Conservation (phyloP, 495 filamentous ascomycete species). For the Chlorociboria aeruginascens region DNA sequence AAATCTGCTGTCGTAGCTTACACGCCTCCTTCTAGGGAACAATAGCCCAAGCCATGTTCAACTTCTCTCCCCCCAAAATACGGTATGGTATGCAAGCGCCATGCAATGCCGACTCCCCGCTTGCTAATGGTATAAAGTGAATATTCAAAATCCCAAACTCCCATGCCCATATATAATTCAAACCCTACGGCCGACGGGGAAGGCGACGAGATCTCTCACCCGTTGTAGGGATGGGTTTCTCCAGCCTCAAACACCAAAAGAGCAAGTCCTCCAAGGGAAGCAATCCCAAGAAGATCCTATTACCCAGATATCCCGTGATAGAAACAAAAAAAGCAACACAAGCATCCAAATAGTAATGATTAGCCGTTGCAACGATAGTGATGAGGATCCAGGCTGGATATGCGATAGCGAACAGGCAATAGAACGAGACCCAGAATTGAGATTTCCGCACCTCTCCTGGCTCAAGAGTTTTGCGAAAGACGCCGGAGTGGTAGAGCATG, state of each 20-base stretch:
- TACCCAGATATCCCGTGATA: slow-evolving; percentile 35
- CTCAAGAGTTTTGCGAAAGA: slow-evolving; percentile 35
- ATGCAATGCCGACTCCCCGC: no score
- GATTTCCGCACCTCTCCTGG: slow-evolving; percentile 31
- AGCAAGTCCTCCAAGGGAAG: slow-evolving; percentile 45
- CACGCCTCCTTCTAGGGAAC: no score
- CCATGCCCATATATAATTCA: slow-evolving; percentile 1
- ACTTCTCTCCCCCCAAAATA: no score
- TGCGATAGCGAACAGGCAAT: slow-evolving; percentile 33
- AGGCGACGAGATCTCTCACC: slow-evolving; percentile 22
- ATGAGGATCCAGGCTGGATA: slow-evolving; percentile 48
- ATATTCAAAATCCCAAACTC: slow-evolving; percentile 1
- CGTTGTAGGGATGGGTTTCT: slow-evolving; percentile 47
- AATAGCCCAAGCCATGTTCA: no score
- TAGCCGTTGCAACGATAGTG: slow-evolving; percentile 53
- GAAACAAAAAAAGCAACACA: slow-evolving; percentile 37
- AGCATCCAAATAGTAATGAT: slow-evolving; percentile 55
- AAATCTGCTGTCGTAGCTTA: no score
- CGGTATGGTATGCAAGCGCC: no score
- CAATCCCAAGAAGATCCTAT: slow-evolving; percentile 40
- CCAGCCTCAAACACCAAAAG: slow-evolving; percentile 39
- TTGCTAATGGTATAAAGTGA: no score
- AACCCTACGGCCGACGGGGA: not conserved
- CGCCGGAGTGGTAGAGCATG: slow-evolving; percentile 45
- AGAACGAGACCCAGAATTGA: slow-evolving; percentile 28